Base-by-base conservation (phyloP, 2,329 filamentous ascomycete species). In the Apiospora phragmitis region DNA sequence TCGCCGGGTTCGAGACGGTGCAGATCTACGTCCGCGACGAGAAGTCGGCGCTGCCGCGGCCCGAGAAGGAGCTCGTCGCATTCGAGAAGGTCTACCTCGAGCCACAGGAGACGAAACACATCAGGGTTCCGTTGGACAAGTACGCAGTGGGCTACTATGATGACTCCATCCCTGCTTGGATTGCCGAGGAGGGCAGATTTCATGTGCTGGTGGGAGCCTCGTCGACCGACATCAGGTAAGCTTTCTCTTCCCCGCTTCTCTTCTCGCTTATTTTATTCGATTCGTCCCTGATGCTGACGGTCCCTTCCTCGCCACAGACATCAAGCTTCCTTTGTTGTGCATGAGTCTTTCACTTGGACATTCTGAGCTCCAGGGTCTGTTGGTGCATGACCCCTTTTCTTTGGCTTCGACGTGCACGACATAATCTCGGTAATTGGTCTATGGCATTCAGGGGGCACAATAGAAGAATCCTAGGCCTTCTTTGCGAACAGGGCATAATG, bases 1-100 rank as follows among this genome's bases (percentile, higher is more conserved):
- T 86, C 0, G 81, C 86, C 2, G 91, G 91, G 1, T 83, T 86
- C 1, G 91, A 93, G 77, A 90, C 88, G 45, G 88, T 93, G 9
- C 92, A 94, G 80, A 83, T 90, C 2, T 94, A 93, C 74, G 83
- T 93, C 66, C 84, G 85, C n/a, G 90, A 92, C 70, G 83, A 88
- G 67, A 88, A 88, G 77, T 89, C 89, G 1, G 83, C 86, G 12
- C 82, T 93, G n/a, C 87, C 88, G 0, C 83, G 91, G 29, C 91
- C 91, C 0, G 87, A 90, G 74, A 93, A 93, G 80, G 92, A 94
- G 80, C 83, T 94, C 1, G 89, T 90, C 43, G 91, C 90, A 0
- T 94, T 93, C 76, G 87, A 87, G 71, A 93, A 93, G 80, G 85
- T 92, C 0, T 84, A 81, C 67, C 79, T 93, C 3, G 83, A 87